phyloP scores from a whole-genome alignment of 768 basidiomycete species.

The Chalciporus sphaerocephalus region DNA sequence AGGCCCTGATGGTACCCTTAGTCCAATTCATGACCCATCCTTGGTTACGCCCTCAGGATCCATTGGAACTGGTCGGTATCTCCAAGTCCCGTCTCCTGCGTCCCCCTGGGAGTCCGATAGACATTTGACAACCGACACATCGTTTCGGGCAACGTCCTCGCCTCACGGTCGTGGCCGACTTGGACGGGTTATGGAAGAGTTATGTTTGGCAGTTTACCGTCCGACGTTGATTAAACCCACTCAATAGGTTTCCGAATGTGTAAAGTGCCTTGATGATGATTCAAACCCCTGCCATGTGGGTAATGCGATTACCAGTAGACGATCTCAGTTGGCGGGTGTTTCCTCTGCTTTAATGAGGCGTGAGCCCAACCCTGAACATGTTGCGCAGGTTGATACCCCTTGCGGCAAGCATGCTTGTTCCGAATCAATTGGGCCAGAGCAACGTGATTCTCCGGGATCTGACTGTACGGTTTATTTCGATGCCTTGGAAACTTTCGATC shows the following conservation, averaged over 20 bases:
- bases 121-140: neutral
- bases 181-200: constrained; percentile 20
- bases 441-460: constrained; percentile 7
- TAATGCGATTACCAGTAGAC: neutral
- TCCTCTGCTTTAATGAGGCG: neutral
- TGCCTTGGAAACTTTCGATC: constrained; percentile 15
- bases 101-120: constrained; percentile 9
- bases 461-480: constrained; percentile 24
- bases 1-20: neutral
- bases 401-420: neutral
- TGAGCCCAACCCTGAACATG: constrained; percentile 5
- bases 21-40: neutral
- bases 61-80: constrained; percentile 5
- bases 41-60: neutral
- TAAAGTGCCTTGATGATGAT: neutral
- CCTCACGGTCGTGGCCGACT: constrained; percentile 11
- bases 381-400: constrained; percentile 6
- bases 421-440: neutral
- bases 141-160: constrained; percentile 13
- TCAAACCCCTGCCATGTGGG: neutral
- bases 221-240: neutral
- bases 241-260: constrained; percentile 9
- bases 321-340: constrained; percentile 1
- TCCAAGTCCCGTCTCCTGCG: constrained; percentile 15
- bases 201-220: constrained; percentile 1